A percentile compares a stretch with the other conserved stretches of the same genome.
Conservation (phyloP, 2,329 filamentous ascomycete species). For the Daldinia sp. region DNA sequence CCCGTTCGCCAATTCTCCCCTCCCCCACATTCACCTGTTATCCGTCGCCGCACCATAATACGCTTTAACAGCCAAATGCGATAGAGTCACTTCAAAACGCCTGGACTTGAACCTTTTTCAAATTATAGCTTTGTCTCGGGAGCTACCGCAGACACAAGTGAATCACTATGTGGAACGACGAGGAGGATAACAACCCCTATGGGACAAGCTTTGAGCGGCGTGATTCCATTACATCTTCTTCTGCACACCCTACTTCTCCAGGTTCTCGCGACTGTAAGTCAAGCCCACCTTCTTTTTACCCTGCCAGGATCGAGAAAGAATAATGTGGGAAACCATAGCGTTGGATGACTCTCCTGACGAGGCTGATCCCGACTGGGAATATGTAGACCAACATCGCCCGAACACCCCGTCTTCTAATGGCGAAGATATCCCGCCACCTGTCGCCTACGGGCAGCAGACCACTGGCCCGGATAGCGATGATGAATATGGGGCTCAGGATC, state of each 20-base stretch:
- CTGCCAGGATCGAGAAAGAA: slow-evolving; percentile 31
- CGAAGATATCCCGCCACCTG: slow-evolving; percentile 64
- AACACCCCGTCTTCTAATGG: slow-evolving; percentile 77
- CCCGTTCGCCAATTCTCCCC: slow-evolving; percentile 20
- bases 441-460: slow-evolving; percentile 45
- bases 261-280: slow-evolving; percentile 65
- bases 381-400: slow-evolving; percentile 57
- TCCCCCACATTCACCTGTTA: slow-evolving; percentile 40
- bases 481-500: slow-evolving; percentile 52
- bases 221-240: slow-evolving; percentile 77
- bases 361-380: slow-evolving; percentile 56
- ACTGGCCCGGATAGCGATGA: slow-evolving; percentile 59
- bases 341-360: slow-evolving; percentile 49
- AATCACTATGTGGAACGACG: slow-evolving; percentile 93
- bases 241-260: slow-evolving; percentile 71
- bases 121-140: slow-evolving; percentile 20
- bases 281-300: slow-evolving; percentile 19
- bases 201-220: slow-evolving; percentile 88
- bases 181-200: slow-evolving; percentile 94
- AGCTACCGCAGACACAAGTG: slow-evolving; percentile 17
- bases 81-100: slow-evolving; percentile 18
- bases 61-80: slow-evolving; percentile 14
- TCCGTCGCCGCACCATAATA: slow-evolving; percentile 24
- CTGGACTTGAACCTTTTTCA: slow-evolving; percentile 8
- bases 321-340: slow-evolving; percentile 51